phyloP scores from a whole-genome alignment of 2,329 filamentous ascomycete species.

The Diplodia intermedia region DNA sequence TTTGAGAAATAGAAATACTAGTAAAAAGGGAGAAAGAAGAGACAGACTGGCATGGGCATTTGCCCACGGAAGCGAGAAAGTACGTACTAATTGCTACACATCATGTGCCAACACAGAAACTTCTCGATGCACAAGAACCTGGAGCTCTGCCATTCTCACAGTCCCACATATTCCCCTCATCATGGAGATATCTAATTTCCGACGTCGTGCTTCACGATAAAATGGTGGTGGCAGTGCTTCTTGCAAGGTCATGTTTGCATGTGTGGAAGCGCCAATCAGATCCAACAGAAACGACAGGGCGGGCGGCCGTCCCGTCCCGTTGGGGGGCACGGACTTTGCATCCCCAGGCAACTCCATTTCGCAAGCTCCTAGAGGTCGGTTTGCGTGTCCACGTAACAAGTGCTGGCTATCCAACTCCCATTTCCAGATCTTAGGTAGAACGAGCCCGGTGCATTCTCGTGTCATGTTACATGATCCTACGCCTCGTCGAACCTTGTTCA shows the following conservation, averaged over 20 bases:
- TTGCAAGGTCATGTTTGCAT: not conserved
- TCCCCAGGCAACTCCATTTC: conserved; percentile 11
- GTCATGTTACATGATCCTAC: not conserved
- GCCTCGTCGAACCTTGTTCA: not conserved
- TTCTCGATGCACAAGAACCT: too few species aligned
- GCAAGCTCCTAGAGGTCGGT: not conserved
- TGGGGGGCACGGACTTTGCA: not conserved
- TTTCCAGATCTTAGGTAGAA: too few species aligned
- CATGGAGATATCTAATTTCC: not conserved
- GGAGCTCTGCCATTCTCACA: too few species aligned
- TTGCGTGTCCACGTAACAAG: not conserved
- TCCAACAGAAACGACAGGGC: not conserved
- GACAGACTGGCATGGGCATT: too few species aligned
- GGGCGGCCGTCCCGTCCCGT: not conserved
- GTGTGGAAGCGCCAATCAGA: not conserved
- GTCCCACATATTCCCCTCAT: not conserved
- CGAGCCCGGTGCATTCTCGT: too few species aligned
- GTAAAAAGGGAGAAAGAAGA: not conserved
- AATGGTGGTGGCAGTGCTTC: not conserved
- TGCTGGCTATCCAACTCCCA: not conserved
- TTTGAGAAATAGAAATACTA: not conserved
- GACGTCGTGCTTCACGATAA: not conserved
- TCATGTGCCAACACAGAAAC: too few species aligned
- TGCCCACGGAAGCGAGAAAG: too few species aligned
- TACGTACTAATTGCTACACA: too few species aligned